phyloP scores from a whole-genome alignment of 208 protist genomes.

The Herpetomonas tarakana region DNA sequence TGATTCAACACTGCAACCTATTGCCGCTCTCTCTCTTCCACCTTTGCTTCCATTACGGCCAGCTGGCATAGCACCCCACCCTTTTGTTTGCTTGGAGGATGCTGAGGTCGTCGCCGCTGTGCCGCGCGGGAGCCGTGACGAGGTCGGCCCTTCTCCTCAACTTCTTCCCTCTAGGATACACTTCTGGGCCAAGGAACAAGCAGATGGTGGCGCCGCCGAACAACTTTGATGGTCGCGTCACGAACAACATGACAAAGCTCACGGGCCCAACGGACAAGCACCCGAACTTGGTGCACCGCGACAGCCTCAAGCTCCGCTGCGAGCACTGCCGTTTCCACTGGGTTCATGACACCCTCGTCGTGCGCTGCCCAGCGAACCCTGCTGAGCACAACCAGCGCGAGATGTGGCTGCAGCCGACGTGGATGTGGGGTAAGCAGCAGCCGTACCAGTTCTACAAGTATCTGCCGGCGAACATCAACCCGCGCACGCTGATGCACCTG shows the following conservation, averaged over 20 bases:
- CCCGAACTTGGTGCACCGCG: slow-evolving; percentile 46
- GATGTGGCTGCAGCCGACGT: slow-evolving; percentile 83
- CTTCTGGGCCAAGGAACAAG: slow-evolving; percentile 63
- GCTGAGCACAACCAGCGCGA: slow-evolving; percentile 75
- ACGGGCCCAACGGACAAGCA: slow-evolving; percentile 53
- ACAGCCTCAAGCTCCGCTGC: slow-evolving; percentile 72
- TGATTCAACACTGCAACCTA: too few relatives aligned
- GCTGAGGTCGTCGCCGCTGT: slow-evolving; percentile 6
- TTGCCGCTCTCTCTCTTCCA: slow-evolving; percentile 1
- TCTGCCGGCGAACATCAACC: slow-evolving; percentile 69
- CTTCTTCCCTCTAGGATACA: slow-evolving; percentile 75
- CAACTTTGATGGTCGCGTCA: slow-evolving; percentile 61
- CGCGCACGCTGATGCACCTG: slow-evolving; percentile 64
- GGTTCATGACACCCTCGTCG: slow-evolving; percentile 75
- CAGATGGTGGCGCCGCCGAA: slow-evolving; percentile 48
- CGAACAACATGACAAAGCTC: slow-evolving; percentile 64
- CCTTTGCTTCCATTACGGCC: not conserved
- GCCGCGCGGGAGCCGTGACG: slow-evolving; percentile 8
- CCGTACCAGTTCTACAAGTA: slow-evolving; percentile 86
- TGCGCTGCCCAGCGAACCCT: slow-evolving; percentile 71
- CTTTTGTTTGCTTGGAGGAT: slow-evolving; percentile 2
- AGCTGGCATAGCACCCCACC: too few relatives aligned
- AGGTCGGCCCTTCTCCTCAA: slow-evolving; percentile 34
- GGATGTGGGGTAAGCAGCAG: slow-evolving; percentile 86
- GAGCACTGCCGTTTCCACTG: slow-evolving; percentile 75